Evolutionary conservation across 257 asterid species (phyloP).

Genomic region (Primulina huaijiensis): DNA sequence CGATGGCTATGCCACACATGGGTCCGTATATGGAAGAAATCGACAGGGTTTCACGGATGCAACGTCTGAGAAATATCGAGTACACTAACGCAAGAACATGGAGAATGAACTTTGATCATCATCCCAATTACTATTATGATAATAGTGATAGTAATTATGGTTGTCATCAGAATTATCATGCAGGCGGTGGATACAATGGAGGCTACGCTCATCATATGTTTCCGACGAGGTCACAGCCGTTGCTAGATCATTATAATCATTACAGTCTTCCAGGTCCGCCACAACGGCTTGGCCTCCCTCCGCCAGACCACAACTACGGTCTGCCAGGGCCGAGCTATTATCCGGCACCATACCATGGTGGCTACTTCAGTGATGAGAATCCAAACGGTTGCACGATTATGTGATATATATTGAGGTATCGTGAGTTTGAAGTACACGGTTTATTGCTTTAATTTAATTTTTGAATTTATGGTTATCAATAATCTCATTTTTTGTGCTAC

Average conservation of each 20-base stretch:
- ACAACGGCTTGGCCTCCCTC: conserved; percentile 8
- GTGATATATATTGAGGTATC: conserved; percentile 13
- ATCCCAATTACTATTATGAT: conserved; percentile 12
- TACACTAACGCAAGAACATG: conserved; percentile 30
- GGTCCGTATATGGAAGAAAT: conserved; percentile 21
- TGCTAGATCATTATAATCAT: background rate
- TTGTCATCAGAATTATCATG: conserved; percentile 11
- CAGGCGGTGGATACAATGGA: background rate
- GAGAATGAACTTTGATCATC: conserved; percentile 19
- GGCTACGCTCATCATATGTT: background rate
- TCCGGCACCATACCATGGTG: conserved; percentile 19
- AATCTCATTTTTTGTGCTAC: too few relatives aligned
- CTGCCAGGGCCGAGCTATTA: conserved; percentile 7
- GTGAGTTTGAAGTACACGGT: too few relatives aligned
- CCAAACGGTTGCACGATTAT: conserved; percentile 40
- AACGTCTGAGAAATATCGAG: conserved; percentile 26
- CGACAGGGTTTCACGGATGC: conserved; percentile 15
- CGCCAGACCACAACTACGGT: conserved; percentile 11
- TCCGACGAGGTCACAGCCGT: background rate
- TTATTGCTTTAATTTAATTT: too few relatives aligned
- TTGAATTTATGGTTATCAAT: too few relatives aligned
- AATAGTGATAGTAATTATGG: conserved; percentile 15
- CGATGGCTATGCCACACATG: conserved; percentile 23
- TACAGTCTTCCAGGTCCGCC: conserved; percentile 22
- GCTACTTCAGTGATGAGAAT: conserved; percentile 34